A percentile compares a stretch with the other conserved stretches of the same genome.
Evolutionary conservation across 345 rosid genomes (phyloP).

Genomic region (Erysimum cheiranthoides): DNA sequence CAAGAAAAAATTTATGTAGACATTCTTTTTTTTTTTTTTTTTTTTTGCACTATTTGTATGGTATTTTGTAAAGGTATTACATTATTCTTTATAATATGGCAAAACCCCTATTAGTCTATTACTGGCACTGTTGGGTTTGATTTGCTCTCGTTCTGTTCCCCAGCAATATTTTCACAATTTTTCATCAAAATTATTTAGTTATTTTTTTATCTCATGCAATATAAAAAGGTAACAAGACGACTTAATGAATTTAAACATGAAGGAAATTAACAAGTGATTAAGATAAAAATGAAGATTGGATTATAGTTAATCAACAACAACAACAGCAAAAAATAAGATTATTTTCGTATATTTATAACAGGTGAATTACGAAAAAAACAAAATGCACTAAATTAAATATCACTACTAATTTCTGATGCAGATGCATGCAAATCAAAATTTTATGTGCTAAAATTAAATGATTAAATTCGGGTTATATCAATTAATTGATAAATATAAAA

Average conservation of each 20-base stretch:
- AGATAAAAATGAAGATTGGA: too few species aligned
- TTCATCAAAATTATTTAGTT: background rate
- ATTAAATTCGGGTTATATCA: too few species aligned
- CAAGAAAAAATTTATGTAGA: background rate
- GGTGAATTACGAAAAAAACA: background rate
- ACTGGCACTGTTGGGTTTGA: background rate
- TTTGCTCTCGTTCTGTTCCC: background rate
- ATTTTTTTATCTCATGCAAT: background rate
- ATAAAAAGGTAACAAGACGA: background rate
- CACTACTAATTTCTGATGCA: background rate
- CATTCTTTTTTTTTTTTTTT: background rate
- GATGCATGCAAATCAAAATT: background rate
- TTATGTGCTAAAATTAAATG: background rate
- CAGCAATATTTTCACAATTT: background rate
- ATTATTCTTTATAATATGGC: constrained; percentile 1
- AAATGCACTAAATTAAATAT: background rate
- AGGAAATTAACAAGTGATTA: too few species aligned
- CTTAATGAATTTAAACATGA: background rate
- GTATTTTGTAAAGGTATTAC: background rate
- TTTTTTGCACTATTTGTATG: background rate
- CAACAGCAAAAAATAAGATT: background rate
- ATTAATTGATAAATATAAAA: too few species aligned
- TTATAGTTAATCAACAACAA: too few species aligned
- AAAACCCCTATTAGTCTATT: background rate
- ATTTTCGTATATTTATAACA: background rate